Evolutionary conservation across 78 protist species (phyloP), one percentile per base, ranked within the genome.

Genomic region (Dictyostelium capitatum): DNA sequence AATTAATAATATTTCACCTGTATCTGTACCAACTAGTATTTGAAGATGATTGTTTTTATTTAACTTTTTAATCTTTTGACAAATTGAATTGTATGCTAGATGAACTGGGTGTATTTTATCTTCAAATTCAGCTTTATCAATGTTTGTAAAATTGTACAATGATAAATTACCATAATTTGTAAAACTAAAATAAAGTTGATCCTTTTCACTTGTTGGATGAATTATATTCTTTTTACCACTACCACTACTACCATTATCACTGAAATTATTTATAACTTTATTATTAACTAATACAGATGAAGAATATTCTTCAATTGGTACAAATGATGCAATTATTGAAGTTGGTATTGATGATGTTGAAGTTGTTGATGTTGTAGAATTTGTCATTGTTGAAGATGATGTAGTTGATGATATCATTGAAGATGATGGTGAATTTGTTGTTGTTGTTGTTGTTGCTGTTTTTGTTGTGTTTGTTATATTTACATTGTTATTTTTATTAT

Each of bases 11-110:
- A 87, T 74, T 32, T 87, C 93, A 20, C 93, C 93, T 28, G 79
- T 43, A 8, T 87, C 93, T 10, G 84, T 87, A 25, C 93, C 93
- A 75, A 77, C 46, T 43, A 87, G 64, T 9, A 87, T 30, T n/a
- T 75, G 54, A n/a, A 87, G 43, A 6, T 41, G 50, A 15, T 30
- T n/a, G 9, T 17, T n/a, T 30, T 62, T 83, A 43, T 62, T 74
- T 25, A 46, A 6, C 62, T 64, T 56, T 47, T 77, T 77, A 17
- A 87, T 72, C 37, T 77, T 87, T 47, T 51, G 54, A 53, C 93
- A 87, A 12, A 82, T 65, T 28, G 69, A 57, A 37, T 30, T 30
- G 23, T 57, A 51, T 6, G 41, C 50, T 3, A 46, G 3, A 28
- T 46, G 57, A 8, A 46, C 50, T 6, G 57, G 54, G 6, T 43